phyloP scores from a whole-genome alignment of 805 yeast species.

The Candida xiaguanensis region DNA sequence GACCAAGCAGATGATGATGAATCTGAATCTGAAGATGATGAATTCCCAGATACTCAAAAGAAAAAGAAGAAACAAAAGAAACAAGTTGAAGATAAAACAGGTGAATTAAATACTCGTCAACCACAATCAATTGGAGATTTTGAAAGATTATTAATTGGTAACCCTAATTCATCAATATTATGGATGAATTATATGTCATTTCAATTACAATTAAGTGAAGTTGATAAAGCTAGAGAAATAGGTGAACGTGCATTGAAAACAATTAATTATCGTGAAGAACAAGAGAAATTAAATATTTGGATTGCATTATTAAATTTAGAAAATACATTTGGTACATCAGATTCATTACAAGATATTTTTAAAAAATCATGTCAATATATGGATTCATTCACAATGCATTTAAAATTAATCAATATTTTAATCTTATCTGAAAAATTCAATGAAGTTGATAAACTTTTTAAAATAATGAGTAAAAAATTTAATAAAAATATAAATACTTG shows the following conservation, averaged over 20 bases:
- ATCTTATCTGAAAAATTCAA: constrained; percentile 67
- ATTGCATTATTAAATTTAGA: constrained; percentile 92
- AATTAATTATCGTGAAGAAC: constrained; percentile 86
- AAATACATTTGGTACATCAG: constrained; percentile 86
- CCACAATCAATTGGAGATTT: constrained; percentile 92
- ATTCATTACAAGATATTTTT: constrained; percentile 74
- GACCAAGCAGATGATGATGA: constrained; percentile 68
- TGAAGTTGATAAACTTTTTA: constrained; percentile 68
- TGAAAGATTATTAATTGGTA: constrained; percentile 86
- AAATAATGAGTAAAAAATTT: constrained; percentile 67
- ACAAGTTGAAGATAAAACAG: constrained; percentile 74
- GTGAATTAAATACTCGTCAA: constrained; percentile 73
- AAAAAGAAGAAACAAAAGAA: constrained; percentile 48
- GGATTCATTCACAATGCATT: constrained; percentile 84
- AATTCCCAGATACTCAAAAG: constrained; percentile 41
- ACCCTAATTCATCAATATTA: constrained; percentile 86
- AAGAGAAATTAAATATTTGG: constrained; percentile 92
- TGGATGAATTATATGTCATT: constrained; percentile 99
- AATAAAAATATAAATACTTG: constrained; percentile 72
- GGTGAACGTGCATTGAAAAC: constrained; percentile 90
- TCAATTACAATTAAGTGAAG: constrained; percentile 90
- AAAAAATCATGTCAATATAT: constrained; percentile 83
- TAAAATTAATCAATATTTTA: constrained; percentile 72
- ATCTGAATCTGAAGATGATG: constrained; percentile 57
- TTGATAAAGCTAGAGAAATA: constrained; percentile 90